Evolutionary conservation across 2,329 filamentous ascomycete genomes (phyloP), one percentile per base, ranked within the genome.

Genomic region (Sclerotinia glacialis): DNA sequence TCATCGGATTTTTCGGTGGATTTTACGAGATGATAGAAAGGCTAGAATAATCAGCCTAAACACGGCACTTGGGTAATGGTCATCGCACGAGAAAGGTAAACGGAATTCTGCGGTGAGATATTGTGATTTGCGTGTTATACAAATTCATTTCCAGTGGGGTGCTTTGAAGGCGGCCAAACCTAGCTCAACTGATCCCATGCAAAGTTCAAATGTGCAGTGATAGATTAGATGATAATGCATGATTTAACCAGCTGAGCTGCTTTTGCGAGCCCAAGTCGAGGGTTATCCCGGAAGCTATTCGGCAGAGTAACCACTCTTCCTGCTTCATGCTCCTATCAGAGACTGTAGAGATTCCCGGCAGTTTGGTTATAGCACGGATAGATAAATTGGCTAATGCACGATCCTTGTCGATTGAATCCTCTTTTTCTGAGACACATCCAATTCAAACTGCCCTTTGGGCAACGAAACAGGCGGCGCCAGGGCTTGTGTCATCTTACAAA

Each of bases 321-420:
- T 37, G 1, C 21, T 54, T 31, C 3, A 47, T 47, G 42, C 21
- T 26, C 58, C 44, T 49, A 50, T 61, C 58, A 50, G 46, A 37
- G 16, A 37, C 28, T 31, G 42, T 40, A 37, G 31, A 3, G 31
- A 37, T 18, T 49, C 46, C 58, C 58, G 31, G 16, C 7, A 49
- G 46, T 61, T 61, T 61, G 58, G 58, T 61, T 21, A 7, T 4
- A 18, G 26, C 23, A 23, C 21, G 21, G 56, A 47, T 59, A 49
- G 58, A 61, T 61, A 61, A 61, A 31, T 31, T 49, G n/a, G 21
- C 42, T 60, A 37, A 60, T 60, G 42, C 56, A 60, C 28, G 31
- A 61, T 49, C 58, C 58, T 37, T 49, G 58, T 60, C 11, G 3
- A 21, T 44, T 16, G 26, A 31, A 37, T 26, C 28, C 56, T 49